Percentiles rank a stretch among this genome's conserved stretches.
These are phyloP conservation scores for Pythium insidiosum DNA, from an alignment of 352 stramenopile species.

Conservation along the genomic window DNA sequence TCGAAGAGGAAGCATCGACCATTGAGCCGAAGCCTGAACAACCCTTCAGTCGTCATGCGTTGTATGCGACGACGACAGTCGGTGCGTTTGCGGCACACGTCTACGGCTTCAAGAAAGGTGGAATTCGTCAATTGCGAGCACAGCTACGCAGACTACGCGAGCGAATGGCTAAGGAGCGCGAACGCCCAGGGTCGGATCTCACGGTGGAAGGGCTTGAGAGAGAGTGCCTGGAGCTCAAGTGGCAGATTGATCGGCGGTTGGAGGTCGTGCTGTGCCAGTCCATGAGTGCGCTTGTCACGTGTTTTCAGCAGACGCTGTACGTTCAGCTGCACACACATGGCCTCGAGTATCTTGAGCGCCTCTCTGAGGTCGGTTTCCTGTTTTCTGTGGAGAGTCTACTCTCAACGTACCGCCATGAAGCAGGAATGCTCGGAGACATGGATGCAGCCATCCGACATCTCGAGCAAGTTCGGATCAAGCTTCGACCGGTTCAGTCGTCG, in stretches of 20 bases:
- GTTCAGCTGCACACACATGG: slow-evolving; percentile 57
- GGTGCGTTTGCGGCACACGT: slow-evolving; percentile 78
- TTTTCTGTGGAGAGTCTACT: slow-evolving; percentile 80
- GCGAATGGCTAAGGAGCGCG: slow-evolving; percentile 37
- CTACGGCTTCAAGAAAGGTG: slow-evolving; percentile 75
- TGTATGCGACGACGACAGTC: slow-evolving; percentile 79
- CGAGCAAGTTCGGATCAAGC: slow-evolving; percentile 50
- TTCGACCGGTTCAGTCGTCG: slow-evolving; percentile 60
- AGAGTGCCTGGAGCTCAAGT: slow-evolving; percentile 77
- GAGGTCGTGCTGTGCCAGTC: slow-evolving; percentile 80
- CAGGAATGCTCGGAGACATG: slow-evolving; percentile 81
- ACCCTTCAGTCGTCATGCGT: slow-evolving; percentile 43
- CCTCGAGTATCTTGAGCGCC: slow-evolving; percentile 62
- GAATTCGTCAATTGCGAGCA: slow-evolving; percentile 66
- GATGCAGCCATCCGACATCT: slow-evolving; percentile 74
- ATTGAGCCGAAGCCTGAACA: no score
- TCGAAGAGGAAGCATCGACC: no score
- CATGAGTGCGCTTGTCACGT: slow-evolving; percentile 77
- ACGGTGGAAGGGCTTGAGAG: slow-evolving; percentile 66
- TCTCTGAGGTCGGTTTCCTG: slow-evolving; percentile 55
- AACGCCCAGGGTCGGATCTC: slow-evolving; percentile 51
- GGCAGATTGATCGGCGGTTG: slow-evolving; percentile 74
- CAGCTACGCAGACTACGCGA: slow-evolving; percentile 46
- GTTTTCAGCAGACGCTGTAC: slow-evolving; percentile 81
- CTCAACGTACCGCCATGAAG: slow-evolving; percentile 81